Evolutionary conservation across 2,329 filamentous ascomycete species (phyloP).

Genomic region (Escovopsis sp.): DNA sequence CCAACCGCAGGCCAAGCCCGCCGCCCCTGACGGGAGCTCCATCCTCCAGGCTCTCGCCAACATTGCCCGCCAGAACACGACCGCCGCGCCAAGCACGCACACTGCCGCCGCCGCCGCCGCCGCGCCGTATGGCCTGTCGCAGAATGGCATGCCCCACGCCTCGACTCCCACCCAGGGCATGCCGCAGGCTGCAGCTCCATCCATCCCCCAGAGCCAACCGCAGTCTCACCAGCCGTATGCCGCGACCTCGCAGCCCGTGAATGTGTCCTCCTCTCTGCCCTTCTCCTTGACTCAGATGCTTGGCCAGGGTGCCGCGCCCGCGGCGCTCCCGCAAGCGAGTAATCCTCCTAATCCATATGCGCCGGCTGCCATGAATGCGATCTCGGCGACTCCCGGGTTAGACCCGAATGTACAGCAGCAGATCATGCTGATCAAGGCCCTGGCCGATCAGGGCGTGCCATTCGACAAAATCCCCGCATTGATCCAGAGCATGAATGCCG

Average conservation of each 20-base stretch:
- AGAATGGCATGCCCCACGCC: slow-evolving; percentile 6
- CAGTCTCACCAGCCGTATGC: slow-evolving; percentile 22
- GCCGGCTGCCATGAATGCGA: slow-evolving; percentile 11
- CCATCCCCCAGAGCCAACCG: slow-evolving; percentile 15
- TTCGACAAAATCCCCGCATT: slow-evolving; percentile 58
- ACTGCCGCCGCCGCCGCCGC: slow-evolving; percentile 23
- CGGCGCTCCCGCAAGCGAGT: slow-evolving; percentile 14
- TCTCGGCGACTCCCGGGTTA: slow-evolving; percentile 22
- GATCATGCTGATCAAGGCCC: slow-evolving; percentile 57
- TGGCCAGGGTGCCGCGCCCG: slow-evolving; percentile 19
- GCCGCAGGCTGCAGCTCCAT: slow-evolving; percentile 18
- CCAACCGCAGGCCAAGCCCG: slow-evolving; percentile 18
- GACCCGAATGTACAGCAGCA: slow-evolving; percentile 52
- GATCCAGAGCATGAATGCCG: slow-evolving; percentile 38
- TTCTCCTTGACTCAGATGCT: slow-evolving; percentile 22
- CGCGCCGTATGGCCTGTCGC: slow-evolving; percentile 25
- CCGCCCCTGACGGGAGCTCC: slow-evolving; percentile 35
- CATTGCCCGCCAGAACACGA: slow-evolving; percentile 60
- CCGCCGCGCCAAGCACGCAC: slow-evolving; percentile 27
- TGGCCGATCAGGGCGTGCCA: slow-evolving; percentile 61
- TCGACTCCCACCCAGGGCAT: slow-evolving; percentile 8
- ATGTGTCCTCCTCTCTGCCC: slow-evolving; percentile 34
- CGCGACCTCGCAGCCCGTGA: slow-evolving; percentile 43
- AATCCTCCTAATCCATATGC: slow-evolving; percentile 16
- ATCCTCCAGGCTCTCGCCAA: slow-evolving; percentile 70